Evolutionary conservation across 108 stramenopile species (phyloP).

Genomic region (Aurantiochytrium sp.): DNA sequence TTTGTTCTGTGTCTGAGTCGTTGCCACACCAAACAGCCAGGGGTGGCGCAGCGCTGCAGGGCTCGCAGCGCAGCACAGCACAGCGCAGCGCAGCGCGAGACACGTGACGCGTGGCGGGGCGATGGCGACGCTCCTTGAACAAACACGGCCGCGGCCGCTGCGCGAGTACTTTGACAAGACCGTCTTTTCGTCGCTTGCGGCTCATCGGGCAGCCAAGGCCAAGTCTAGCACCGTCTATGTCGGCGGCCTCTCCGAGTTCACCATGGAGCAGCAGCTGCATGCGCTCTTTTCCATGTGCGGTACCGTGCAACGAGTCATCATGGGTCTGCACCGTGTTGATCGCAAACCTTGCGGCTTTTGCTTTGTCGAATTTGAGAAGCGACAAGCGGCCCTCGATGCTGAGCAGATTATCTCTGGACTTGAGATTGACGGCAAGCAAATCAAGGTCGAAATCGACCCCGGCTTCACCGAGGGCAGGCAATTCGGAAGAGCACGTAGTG

Average conservation of each 20-base stretch:
- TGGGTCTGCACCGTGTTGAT: conserved; percentile 3
- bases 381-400: background rate
- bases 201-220: background rate
- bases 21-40: too few relatives aligned
- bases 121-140: background rate
- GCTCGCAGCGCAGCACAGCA: too few relatives aligned
- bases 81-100: too few relatives aligned
- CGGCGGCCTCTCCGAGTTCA: background rate
- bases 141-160: background rate
- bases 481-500: background rate
- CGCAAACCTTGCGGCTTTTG: conserved; percentile 12
- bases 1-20: too few relatives aligned
- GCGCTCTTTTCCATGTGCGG: background rate
- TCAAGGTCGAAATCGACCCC: background rate
- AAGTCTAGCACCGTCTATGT: background rate
- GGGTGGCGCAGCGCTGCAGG: too few relatives aligned
- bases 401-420: background rate
- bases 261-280: background rate
- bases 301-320: background rate
- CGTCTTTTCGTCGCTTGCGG: background rate
- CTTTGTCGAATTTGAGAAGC: background rate
- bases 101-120: background rate
- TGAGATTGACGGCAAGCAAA: background rate
- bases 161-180: background rate
- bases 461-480: background rate